phyloP scores from a whole-genome alignment of 2,329 filamentous ascomycete genomes.

The Aspergillus arachidicola region DNA sequence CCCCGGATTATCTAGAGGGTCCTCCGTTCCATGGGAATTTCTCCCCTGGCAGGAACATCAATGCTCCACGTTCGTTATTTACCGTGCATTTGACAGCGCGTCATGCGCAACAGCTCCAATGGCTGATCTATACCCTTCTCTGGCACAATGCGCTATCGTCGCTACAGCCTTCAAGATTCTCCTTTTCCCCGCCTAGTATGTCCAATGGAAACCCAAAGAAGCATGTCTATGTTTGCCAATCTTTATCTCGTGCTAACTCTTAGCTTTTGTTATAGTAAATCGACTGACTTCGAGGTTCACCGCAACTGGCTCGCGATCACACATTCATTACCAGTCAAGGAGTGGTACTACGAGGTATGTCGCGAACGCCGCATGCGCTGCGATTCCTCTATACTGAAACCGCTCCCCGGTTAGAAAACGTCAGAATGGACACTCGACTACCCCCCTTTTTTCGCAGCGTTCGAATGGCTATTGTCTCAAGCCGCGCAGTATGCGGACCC shows the following conservation, averaged over 20 bases:
- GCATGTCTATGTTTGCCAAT: conserved; percentile 7
- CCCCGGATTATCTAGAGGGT: conserved; percentile 15
- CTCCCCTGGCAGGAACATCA: background rate
- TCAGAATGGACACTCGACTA: conserved; percentile 99
- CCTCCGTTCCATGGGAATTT: conserved; percentile 10
- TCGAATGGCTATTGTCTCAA: conserved; percentile 90
- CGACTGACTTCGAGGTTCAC: conserved; percentile 98
- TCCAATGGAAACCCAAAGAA: conserved; percentile 4
- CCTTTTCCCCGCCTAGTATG: conserved; percentile 91
- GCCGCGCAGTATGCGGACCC: conserved; percentile 75
- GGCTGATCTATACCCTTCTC: conserved; percentile 81
- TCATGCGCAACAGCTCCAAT: conserved; percentile 52
- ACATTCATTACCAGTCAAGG: conserved; percentile 77
- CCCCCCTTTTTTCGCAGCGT: conserved; percentile 95
- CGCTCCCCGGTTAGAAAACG: conserved; percentile 62
- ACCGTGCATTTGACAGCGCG: conserved; percentile 14
- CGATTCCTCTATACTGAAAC: background rate
- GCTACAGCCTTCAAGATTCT: conserved; percentile 88
- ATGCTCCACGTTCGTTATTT: background rate
- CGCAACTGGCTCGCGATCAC: conserved; percentile 98
- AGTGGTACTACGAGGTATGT: conserved; percentile 88
- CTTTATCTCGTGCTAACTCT: conserved; percentile 7
- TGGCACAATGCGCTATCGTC: conserved; percentile 83
- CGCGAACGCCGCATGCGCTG: background rate
- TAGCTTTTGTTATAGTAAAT: conserved; percentile 67